A percentile compares a stretch with the other conserved stretches of the same genome.
These are phyloP conservation scores for Otatea glauca DNA, from an alignment of 176 grass and related monocot species.

Conservation along the genomic window DNA sequence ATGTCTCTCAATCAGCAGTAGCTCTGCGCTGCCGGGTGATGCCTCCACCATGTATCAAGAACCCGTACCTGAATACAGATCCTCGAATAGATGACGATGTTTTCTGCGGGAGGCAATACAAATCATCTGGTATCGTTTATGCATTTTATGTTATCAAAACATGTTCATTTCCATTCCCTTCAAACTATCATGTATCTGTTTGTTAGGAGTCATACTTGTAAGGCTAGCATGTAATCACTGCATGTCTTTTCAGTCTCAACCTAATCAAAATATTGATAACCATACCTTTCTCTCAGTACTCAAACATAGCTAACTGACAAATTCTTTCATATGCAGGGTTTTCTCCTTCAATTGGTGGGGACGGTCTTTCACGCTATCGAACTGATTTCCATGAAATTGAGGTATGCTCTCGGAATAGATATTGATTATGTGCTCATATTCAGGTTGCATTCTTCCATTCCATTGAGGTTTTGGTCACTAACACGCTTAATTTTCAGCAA, in stretches of 20 bases:
- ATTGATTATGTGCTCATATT: slow-evolving; percentile 8
- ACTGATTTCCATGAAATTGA: slow-evolving; percentile 94
- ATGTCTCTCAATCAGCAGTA: slow-evolving; percentile 81
- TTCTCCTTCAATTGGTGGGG: slow-evolving; percentile 67
- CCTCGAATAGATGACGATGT: slow-evolving; percentile 56
- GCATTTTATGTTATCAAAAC: not conserved
- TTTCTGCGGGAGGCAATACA: slow-evolving; percentile 67
- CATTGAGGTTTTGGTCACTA: slow-evolving; percentile 27
- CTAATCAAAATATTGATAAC: not conserved
- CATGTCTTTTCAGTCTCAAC: not conserved
- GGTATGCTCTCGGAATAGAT: slow-evolving; percentile 50
- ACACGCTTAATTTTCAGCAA: slow-evolving; percentile 66
- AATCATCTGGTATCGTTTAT: slow-evolving; percentile 67
- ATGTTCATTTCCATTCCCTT: not conserved
- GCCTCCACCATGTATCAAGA: slow-evolving; percentile 90
- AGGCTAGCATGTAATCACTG: not conserved
- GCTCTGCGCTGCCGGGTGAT: slow-evolving; percentile 81
- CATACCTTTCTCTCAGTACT: not conserved
- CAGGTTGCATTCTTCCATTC: not conserved
- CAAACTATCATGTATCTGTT: not conserved
- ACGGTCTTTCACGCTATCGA: slow-evolving; percentile 85
- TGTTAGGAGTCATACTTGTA: not conserved
- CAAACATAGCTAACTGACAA: not conserved
- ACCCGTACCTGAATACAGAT: slow-evolving; percentile 58
- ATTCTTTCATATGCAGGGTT: slow-evolving; percentile 52